Percentiles rank a stretch among this genome's conserved stretches.
Conservation (phyloP, 1,284 basidiomycete genomes). For the Boletus smithii region DNA sequence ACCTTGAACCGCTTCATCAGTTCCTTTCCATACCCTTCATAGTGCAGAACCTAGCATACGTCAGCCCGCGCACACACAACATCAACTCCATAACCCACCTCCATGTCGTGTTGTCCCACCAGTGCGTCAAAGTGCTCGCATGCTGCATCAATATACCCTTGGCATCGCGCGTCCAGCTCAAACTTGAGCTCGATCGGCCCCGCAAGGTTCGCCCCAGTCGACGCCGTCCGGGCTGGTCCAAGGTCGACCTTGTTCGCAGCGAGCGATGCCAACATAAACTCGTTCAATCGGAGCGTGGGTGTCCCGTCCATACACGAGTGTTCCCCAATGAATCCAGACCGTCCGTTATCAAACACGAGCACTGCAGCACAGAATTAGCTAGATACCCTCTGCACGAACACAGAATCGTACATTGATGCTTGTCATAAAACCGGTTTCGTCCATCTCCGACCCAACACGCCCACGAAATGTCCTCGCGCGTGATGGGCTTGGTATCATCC, state of each 20-base stretch:
- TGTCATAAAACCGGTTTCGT: conserved; percentile 94
- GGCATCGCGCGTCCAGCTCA: conserved; percentile 59
- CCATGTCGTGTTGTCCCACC: conserved; percentile 77
- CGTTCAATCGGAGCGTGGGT: conserved; percentile 92
- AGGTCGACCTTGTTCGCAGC: conserved; percentile 78
- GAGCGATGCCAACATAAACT: conserved; percentile 84
- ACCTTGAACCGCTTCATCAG: conserved; percentile 86
- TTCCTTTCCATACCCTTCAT: conserved; percentile 89
- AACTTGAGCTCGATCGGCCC: conserved; percentile 72
- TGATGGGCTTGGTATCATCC: conserved; percentile 78
- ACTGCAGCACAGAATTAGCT: conserved; percentile 48
- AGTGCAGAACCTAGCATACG: conserved; percentile 66
- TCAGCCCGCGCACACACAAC: conserved; percentile 9
- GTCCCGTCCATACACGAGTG: conserved; percentile 97
- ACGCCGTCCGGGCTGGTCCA: conserved; percentile 43
- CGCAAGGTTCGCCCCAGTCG: conserved; percentile 48
- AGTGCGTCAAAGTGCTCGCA: conserved; percentile 74
- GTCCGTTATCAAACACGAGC: conserved; percentile 90
- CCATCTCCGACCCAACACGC: conserved; percentile 90
- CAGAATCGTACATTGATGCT: conserved; percentile 80
- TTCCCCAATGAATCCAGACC: conserved; percentile 87
- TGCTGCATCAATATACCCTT: conserved; percentile 52
- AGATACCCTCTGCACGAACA: background rate
- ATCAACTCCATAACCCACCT: conserved; percentile 45
- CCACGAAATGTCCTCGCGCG: conserved; percentile 82